Evolutionary conservation across 2,329 filamentous ascomycete genomes (phyloP).

Genomic region (Amauroascus niger): DNA sequence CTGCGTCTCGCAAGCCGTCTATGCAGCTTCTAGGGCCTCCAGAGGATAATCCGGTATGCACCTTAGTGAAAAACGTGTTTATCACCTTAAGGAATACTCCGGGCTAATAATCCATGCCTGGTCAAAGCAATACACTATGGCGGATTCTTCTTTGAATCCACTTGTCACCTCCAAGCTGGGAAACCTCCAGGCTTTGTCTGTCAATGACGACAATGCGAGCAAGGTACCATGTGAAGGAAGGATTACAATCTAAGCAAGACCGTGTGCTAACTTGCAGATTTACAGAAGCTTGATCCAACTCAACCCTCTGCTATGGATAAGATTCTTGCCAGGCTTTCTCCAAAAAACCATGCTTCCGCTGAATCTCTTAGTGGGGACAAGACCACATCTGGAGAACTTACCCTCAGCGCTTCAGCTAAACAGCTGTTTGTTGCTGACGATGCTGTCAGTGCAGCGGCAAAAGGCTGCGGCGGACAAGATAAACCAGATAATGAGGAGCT

Average conservation of each 20-base stretch:
- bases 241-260: not conserved
- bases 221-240: conserved; percentile 31
- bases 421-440: conserved; percentile 6
- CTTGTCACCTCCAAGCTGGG: conserved; percentile 30
- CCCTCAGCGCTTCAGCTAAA: not conserved
- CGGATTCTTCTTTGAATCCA: conserved; percentile 25
- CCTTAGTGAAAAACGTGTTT: not conserved
- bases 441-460: conserved; percentile 25
- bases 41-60: conserved; percentile 13
- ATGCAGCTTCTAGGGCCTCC: conserved; percentile 18
- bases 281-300: conserved; percentile 37
- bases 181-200: conserved; percentile 23
- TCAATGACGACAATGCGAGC: conserved; percentile 22
- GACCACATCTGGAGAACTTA: not conserved
- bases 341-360: conserved; percentile 25
- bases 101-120: not conserved
- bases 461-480: conserved; percentile 16
- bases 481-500: conserved; percentile 40
- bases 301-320: conserved; percentile 53
- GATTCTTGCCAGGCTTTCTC: conserved; percentile 37
- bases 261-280: conserved; percentile 32
- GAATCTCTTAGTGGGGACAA: conserved; percentile 1
- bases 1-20: conserved; percentile 21
- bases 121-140: conserved; percentile 19
- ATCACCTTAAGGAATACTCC: not conserved